A percentile compares a stretch with the other conserved stretches of the same genome.
phyloP scores from a whole-genome alignment of 2,329 filamentous ascomycete species.

The Pseudocercospora macadamiae region DNA sequence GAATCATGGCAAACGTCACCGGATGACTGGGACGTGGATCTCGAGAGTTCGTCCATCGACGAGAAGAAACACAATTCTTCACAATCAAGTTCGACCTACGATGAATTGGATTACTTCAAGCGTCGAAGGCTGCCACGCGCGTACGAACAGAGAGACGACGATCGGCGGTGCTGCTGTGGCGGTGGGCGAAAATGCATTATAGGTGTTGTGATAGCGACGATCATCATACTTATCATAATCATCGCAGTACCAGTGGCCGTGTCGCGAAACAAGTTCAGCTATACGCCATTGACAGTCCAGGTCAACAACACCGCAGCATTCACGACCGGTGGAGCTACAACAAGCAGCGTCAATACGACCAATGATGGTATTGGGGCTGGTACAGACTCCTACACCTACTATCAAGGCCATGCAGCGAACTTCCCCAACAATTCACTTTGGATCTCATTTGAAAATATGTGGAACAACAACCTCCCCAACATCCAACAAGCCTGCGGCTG shows the following conservation, averaged over 20 bases:
- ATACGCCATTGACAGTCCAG: conserved; percentile 31
- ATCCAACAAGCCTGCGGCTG: conserved; percentile 10
- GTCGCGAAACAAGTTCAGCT: conserved; percentile 32
- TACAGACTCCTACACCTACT: conserved; percentile 18
- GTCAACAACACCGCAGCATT: conserved; percentile 19
- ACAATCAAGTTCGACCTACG: conserved; percentile 12
- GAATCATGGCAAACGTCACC: conserved; percentile 7
- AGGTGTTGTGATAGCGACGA: conserved; percentile 17
- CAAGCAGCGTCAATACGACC: conserved; percentile 8
- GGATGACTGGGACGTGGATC: conserved; percentile 9
- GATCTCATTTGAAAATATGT: conserved; percentile 35
- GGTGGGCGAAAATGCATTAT: conserved; percentile 26
- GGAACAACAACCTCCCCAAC: conserved; percentile 25
- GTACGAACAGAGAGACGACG: conserved; percentile 1
- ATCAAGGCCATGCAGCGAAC: conserved; percentile 12
- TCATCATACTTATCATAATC: conserved; percentile 28
- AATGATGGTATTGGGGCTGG: conserved; percentile 13
- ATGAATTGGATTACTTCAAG: conserved; percentile 19
- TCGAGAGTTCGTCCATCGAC: conserved; percentile 13
- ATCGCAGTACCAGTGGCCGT: conserved; percentile 31
- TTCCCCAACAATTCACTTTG: conserved; percentile 16
- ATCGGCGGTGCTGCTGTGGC: conserved; percentile 18
- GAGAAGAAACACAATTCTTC: conserved; percentile 11
- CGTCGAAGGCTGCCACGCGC: conserved; percentile 6
- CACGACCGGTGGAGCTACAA: conserved; percentile 12